These are phyloP conservation scores for Boletus huronensis DNA, from an alignment of 768 basidiomycete species.

Conservation along the genomic window DNA sequence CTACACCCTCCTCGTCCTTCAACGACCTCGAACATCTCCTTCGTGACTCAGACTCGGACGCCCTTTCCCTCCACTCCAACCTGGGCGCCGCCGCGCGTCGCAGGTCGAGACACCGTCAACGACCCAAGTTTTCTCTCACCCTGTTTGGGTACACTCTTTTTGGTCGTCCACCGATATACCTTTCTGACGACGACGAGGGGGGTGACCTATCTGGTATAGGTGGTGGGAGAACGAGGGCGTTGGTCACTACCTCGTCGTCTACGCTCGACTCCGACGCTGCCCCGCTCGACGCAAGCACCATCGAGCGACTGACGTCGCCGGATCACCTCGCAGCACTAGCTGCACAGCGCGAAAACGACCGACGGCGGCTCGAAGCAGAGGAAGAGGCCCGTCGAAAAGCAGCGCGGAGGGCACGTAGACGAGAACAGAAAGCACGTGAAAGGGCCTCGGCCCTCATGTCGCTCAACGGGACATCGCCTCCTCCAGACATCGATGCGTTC, in stretches of 20 bases:
- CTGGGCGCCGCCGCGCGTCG: conserved; percentile 38
- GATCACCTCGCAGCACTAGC: conserved; percentile 30
- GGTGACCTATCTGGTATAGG: conserved; percentile 23
- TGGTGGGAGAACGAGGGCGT: conserved; percentile 19
- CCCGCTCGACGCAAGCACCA: conserved; percentile 54
- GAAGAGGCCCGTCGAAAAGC: conserved; percentile 44
- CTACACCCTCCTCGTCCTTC: conserved; percentile 13
- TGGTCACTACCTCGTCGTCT: conserved; percentile 30
- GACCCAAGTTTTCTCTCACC: conserved; percentile 40
- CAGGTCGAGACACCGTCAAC: conserved; percentile 34
- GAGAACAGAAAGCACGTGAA: conserved; percentile 45
- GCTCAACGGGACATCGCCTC: conserved; percentile 28
- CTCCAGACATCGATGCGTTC: conserved; percentile 39
- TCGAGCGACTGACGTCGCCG: conserved; percentile 48
- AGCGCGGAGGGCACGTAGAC: conserved; percentile 43
- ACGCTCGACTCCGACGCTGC: conserved; percentile 73
- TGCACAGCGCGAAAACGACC: conserved; percentile 30
- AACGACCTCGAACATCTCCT: conserved; percentile 50
- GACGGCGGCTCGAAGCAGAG: conserved; percentile 31
- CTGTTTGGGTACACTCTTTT: conserved; percentile 69
- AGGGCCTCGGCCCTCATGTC: conserved; percentile 31
- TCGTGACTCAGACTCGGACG: conserved; percentile 52
- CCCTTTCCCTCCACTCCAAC: conserved; percentile 65
- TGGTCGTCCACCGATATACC: conserved; percentile 57
- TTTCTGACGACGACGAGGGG: conserved; percentile 52